phyloP scores from a whole-genome alignment of 2,329 filamentous ascomycete species.

The Davidsoniella neocaledoniae region DNA sequence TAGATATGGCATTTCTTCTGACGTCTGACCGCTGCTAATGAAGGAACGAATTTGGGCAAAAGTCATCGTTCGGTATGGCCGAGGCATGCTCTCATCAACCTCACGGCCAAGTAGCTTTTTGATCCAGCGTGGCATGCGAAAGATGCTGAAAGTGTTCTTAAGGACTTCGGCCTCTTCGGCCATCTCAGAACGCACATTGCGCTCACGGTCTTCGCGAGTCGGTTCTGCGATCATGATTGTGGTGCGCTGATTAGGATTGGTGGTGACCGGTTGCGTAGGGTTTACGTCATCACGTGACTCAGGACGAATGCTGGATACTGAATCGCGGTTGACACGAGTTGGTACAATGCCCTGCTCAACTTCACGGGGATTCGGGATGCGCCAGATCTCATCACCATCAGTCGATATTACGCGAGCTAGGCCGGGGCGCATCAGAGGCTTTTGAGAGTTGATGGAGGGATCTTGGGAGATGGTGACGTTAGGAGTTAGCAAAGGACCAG shows the following conservation, averaged over 20 bases:
- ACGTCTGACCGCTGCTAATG: conserved; percentile 6
- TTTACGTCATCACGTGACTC: conserved; percentile 9
- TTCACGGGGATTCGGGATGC: conserved; percentile 83
- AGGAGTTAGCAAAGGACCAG: conserved; percentile 1
- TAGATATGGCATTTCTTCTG: conserved; percentile 62
- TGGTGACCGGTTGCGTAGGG: background rate
- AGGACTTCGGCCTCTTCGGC: conserved; percentile 22
- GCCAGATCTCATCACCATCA: conserved; percentile 55
- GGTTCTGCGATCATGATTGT: conserved; percentile 45
- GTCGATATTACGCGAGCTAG: conserved; percentile 37
- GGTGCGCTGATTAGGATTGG: conserved; percentile 3
- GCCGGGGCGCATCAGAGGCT: conserved; percentile 3
- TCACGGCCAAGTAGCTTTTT: conserved; percentile 6
- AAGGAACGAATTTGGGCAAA: conserved; percentile 9
- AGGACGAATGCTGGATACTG: background rate
- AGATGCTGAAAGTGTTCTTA: conserved; percentile 16
- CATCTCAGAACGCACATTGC: conserved; percentile 17
- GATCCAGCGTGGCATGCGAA: conserved; percentile 10
- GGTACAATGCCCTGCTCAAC: conserved; percentile 70
- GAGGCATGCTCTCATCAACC: conserved; percentile 4
- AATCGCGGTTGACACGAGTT: conserved; percentile 24
- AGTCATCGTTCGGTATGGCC: conserved; percentile 1
- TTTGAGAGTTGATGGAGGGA: conserved; percentile 19
- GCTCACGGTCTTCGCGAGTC: conserved; percentile 17
- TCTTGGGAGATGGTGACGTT: conserved; percentile 28